Evolutionary conservation across 768 basidiomycete species (phyloP), one percentile per base, ranked within the genome.

Genomic region (Fomitopsis serialis): DNA sequence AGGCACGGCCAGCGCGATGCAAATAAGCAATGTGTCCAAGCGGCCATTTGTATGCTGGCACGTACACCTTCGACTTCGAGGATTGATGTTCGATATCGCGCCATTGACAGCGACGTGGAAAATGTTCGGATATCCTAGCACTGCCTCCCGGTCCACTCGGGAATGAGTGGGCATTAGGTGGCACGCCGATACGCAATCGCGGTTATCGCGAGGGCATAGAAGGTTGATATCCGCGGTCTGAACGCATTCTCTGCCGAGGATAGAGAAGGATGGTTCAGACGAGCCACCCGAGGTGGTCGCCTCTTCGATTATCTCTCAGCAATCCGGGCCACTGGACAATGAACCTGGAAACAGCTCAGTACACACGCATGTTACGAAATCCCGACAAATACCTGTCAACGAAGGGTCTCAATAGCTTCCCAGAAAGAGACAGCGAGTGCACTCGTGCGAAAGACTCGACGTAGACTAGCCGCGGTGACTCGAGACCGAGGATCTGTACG

Each of bases 391-490:
- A 83, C 90, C 84, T 78, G 66, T 98, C 93, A 5, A 89, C 93
- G 27, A 96, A 72, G n/a, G 80, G 80, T 45, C 81, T 78, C 24
- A 98, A 75, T 34, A 98, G 72, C 61, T 79, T 91, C 23, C 87
- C 96, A 23, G 92, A 93, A 21, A 95, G 74, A 13, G 92, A 96
- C 23, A 98, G 76, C 1, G 78, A 76, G 19, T 71, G 74, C 1
- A 95, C 92, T 5, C 96, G 85, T 8, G 96, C 94, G 67, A 96
- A 97, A 0, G 92, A 93, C 68, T 98, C 97, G 37, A 98, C 76
- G 66, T 97, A 99, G 48, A 99, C 79, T 25, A 92, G 67, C 37
- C 70, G 74, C 6, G 96, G 88, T 1, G 85, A 78, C 21, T 76
- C 73, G 34, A 94, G 67, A 24, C 87, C 87, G 37, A 96, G 62